Evolutionary conservation across 1,284 basidiomycete species (phyloP).

Genomic region (Moesziomyces globuligerus): DNA sequence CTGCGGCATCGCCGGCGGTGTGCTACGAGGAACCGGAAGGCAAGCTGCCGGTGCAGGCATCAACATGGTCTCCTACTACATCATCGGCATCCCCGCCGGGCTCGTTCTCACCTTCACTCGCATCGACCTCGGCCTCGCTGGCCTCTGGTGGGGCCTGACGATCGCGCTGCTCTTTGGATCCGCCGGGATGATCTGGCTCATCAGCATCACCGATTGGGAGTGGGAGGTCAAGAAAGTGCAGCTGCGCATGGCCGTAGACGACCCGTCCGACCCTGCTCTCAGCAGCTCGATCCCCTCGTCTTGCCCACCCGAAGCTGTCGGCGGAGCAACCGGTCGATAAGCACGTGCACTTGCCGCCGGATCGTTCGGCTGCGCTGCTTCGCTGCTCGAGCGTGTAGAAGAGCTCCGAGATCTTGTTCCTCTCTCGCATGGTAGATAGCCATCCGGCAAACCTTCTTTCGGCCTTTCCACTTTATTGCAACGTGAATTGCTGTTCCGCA

Average conservation of each 20-base stretch:
- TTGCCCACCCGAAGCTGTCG: no score
- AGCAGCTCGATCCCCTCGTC: no score
- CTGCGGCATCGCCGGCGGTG: constrained; percentile 76
- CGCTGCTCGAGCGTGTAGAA: no score
- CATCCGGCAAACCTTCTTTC: no score
- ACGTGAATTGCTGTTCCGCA: no score
- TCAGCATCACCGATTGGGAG: constrained; percentile 69
- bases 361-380: no score
- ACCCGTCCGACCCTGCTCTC: constrained; percentile 30
- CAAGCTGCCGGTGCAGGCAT: constrained; percentile 70
- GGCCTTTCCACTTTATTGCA: no score
- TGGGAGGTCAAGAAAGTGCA: constrained; percentile 57
- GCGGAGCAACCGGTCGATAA: no score
- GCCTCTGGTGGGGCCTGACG: constrained; percentile 70
- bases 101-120: constrained; percentile 69
- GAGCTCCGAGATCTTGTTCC: no score
- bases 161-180: constrained; percentile 69
- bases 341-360: no score
- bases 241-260: constrained; percentile 46
- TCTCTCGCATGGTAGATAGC: no score
- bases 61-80: constrained; percentile 71
- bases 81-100: constrained; percentile 69
- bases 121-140: constrained; percentile 64
- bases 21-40: constrained; percentile 81
- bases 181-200: constrained; percentile 65